Conservation (phyloP, 2,329 filamentous ascomycete species). For the Calonectria naviculata region DNA sequence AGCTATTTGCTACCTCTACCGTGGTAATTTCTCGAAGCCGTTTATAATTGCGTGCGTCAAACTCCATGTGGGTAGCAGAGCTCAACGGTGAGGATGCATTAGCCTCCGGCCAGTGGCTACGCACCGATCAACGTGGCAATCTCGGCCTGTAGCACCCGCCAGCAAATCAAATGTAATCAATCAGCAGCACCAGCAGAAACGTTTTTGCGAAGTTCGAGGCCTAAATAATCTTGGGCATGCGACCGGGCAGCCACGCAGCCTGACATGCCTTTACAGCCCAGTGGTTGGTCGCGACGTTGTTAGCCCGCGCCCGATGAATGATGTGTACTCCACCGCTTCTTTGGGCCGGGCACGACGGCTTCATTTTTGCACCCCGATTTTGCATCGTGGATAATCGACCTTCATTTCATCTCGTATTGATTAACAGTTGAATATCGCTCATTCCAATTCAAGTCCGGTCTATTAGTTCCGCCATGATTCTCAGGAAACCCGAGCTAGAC, state of each 20-base stretch:
- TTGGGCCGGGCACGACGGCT: background rate
- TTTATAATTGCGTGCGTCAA: background rate
- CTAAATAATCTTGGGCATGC: background rate
- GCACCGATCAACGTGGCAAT: background rate
- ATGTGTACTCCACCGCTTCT: background rate
- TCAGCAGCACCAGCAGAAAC: background rate
- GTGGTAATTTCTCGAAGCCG: background rate
- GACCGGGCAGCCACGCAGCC: slow-evolving; percentile 1
- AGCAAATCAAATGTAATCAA: background rate
- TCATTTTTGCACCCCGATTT: background rate
- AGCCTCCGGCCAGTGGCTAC: background rate
- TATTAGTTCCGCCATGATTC: background rate
- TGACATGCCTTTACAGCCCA: background rate
- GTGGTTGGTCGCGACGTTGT: background rate
- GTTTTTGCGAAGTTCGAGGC: background rate
- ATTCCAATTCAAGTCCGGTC: background rate
- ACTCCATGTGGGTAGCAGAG: background rate
- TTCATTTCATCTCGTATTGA: background rate
- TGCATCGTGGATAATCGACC: background rate
- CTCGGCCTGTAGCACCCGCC: background rate
- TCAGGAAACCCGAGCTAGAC: background rate
- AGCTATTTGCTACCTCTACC: background rate
- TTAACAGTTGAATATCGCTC: background rate
- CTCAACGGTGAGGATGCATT: background rate
- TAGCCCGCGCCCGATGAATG: background rate